Base-by-base conservation (phyloP, 1,284 basidiomycete species). In the Jaminaea rosea region DNA sequence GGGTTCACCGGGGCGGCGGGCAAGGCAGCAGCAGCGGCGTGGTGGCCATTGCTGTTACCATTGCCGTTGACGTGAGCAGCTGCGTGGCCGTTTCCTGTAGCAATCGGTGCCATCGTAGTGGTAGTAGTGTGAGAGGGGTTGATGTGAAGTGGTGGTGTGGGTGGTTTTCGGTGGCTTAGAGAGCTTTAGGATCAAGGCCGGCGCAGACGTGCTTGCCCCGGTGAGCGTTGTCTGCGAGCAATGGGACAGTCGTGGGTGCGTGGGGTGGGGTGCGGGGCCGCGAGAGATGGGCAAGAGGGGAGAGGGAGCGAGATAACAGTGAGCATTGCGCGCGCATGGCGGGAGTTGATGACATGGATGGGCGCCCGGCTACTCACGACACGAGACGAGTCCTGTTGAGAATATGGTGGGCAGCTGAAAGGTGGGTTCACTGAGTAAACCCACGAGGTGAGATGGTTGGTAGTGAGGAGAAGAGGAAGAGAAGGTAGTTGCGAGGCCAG, bases 121-220 rank as follows among this genome's bases (percentile, higher is more conserved):
- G n/a, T n/a, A n/a, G n/a, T n/a, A n/a, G n/a, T 42, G 39, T 15
- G 8, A 8, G 29, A 31, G 39, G 4, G 39, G 3, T 6, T 6
- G 39, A 11, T 42, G 17, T 17, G 17, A 10, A 36, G 34, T 6
- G 34, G 4, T 36, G 28, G 42, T 29, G 44, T 23, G 10, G 26
- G n/a, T n/a, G 44, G 36, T 26, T 36, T 23, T 5, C 27, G 24
- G 23, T 9, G 8, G 13, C 17, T 49, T 44, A 28, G 37, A 23
- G 36, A 11, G 9, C 6, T n/a, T 27, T 19, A 8, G 32, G 39
- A 24, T 42, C 39, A 23, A 42, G 58, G 45, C 66, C 60, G 52
- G 70, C 62, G 60, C 63, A 63, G 53, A 65, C 59, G 61, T 70
- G 70, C 52, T 62, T 62, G 64, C 70, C 70, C 63, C 70, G 62